Evolutionary conservation across 306 rosid genomes (phyloP), one percentile per base, ranked within the genome.

Genomic region (Boehmeria nivea): DNA sequence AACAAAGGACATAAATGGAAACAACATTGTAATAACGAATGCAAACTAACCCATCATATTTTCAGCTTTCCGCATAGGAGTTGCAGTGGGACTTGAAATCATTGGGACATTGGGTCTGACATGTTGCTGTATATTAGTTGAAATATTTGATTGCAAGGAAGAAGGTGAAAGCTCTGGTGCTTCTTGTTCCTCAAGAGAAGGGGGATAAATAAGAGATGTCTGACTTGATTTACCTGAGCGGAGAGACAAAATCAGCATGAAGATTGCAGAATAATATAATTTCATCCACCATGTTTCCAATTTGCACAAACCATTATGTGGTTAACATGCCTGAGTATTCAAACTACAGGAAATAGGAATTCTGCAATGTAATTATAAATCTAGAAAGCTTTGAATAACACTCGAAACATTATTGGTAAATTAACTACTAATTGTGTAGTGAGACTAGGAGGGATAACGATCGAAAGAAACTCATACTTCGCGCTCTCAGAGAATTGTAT

Each of bases 401-500:
- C n/a, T n/a, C n/a, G n/a, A n/a, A n/a, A n/a, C n/a, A n/a, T n/a
- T n/a, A n/a, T n/a, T n/a, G n/a, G n/a, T n/a, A n/a, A n/a, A n/a
- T n/a, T n/a, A 49, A 13, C 16, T 20, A 59, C 44, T 64, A 23
- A 18, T 26, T 51, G 55, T 6, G 25, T 50, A 46, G 33, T 6
- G n/a, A n/a, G n/a, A n/a, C n/a, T n/a, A n/a, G n/a, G n/a, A n/a
- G n/a, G n/a, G n/a, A n/a, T n/a, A n/a, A n/a, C n/a, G n/a, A n/a
- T n/a, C n/a, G 22, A 17, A 11, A 23, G 46, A 54, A 61, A 66
- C 28, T 38, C 40, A 78, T 71, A 77, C 85, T 72, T 68, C 74
- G 48, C 22, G 69, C 81, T 66, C 61, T 87, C 70, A 91, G 60
- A 49, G 66, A 59, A 27, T 57, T 42, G 68, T 77, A 87, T 18